A percentile compares a stretch with the other conserved stretches of the same genome.
These are phyloP conservation scores for Hypoxylon rubiginosum DNA, from an alignment of 2,329 filamentous ascomycete species.

Conservation along the genomic window DNA sequence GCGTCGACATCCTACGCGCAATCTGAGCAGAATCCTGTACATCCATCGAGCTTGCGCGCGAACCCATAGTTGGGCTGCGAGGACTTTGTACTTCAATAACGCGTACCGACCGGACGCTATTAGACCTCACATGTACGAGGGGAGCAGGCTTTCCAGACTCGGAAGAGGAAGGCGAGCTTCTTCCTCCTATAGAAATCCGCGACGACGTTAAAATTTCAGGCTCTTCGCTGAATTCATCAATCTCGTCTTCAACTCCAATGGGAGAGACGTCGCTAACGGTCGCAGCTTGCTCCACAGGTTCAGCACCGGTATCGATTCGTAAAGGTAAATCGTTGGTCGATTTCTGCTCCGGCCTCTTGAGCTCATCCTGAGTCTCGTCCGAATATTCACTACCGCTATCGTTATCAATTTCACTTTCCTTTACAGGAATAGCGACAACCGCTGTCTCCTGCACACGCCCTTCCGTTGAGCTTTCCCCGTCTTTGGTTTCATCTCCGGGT, in stretches of 20 bases:
- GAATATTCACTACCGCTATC: slow-evolving; percentile 2
- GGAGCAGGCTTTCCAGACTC: slow-evolving; percentile 60
- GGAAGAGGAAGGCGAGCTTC: slow-evolving; percentile 63
- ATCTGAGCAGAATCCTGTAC: slow-evolving; percentile 54
- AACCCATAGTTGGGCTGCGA: slow-evolving; percentile 63
- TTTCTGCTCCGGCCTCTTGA: slow-evolving; percentile 11
- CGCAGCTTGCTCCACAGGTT: slow-evolving; percentile 32
- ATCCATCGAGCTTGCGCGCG: slow-evolving; percentile 64
- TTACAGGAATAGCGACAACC: background rate
- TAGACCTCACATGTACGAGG: slow-evolving; percentile 58
- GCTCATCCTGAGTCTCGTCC: background rate
- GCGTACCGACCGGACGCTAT: slow-evolving; percentile 69
- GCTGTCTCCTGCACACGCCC: background rate
- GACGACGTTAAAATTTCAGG: slow-evolving; percentile 70
- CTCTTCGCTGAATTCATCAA: slow-evolving; percentile 70
- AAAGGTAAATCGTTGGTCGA: slow-evolving; percentile 24
- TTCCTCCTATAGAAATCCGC: slow-evolving; percentile 67
- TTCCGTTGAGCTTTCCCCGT: slow-evolving; percentile 3
- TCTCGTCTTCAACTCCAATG: slow-evolving; percentile 54
- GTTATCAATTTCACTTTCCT: background rate
- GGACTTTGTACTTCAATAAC: slow-evolving; percentile 69
- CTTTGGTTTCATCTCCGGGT: background rate
- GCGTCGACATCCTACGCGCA: slow-evolving; percentile 55
- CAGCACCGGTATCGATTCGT: slow-evolving; percentile 27
- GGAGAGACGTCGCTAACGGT: slow-evolving; percentile 24